These are phyloP conservation scores for Cercospora beticola DNA, from an alignment of 2,329 filamentous ascomycete species.

Conservation along the genomic window DNA sequence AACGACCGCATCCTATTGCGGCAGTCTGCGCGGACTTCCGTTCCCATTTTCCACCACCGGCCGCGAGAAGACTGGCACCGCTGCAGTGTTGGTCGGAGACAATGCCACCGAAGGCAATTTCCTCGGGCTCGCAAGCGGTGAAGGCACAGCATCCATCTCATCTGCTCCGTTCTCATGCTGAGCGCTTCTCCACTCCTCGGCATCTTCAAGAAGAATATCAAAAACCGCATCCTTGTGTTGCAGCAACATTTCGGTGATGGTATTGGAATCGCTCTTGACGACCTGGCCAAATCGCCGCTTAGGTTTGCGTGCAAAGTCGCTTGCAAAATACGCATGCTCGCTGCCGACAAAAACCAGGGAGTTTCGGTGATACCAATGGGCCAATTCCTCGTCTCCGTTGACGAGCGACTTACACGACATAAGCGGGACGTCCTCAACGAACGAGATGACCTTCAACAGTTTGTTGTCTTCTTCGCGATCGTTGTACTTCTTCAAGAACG, in stretches of 20 bases:
- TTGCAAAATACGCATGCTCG: slow-evolving; percentile 73
- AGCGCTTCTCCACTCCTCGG: slow-evolving; percentile 38
- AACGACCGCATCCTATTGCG: slow-evolving; percentile 4
- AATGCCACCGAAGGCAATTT: neutral
- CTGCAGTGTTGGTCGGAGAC: neutral
- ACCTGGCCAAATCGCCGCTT: slow-evolving; percentile 60
- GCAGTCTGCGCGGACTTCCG: neutral
- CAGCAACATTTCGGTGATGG: slow-evolving; percentile 58
- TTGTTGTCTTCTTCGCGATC: slow-evolving; percentile 65
- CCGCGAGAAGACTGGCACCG: neutral
- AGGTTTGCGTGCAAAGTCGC: slow-evolving; percentile 56
- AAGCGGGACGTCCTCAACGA: slow-evolving; percentile 72
- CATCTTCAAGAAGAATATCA: slow-evolving; percentile 46
- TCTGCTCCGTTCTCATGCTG: neutral
- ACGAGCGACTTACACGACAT: slow-evolving; percentile 64
- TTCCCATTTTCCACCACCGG: neutral
- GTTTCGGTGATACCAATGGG: slow-evolving; percentile 81
- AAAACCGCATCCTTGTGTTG: slow-evolving; percentile 54
- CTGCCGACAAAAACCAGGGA: slow-evolving; percentile 75
- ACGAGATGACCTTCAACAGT: slow-evolving; percentile 73
- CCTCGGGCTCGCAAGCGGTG: slow-evolving; percentile 3
- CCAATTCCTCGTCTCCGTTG: slow-evolving; percentile 65
- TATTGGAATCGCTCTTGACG: slow-evolving; percentile 45
- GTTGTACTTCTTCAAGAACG: slow-evolving; percentile 41
- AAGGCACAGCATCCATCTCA: slow-evolving; percentile 4